Evolutionary conservation across 129 eudicot species (phyloP), one percentile per base, ranked within the genome.

Genomic region (Ambrosia artemisiifolia): DNA sequence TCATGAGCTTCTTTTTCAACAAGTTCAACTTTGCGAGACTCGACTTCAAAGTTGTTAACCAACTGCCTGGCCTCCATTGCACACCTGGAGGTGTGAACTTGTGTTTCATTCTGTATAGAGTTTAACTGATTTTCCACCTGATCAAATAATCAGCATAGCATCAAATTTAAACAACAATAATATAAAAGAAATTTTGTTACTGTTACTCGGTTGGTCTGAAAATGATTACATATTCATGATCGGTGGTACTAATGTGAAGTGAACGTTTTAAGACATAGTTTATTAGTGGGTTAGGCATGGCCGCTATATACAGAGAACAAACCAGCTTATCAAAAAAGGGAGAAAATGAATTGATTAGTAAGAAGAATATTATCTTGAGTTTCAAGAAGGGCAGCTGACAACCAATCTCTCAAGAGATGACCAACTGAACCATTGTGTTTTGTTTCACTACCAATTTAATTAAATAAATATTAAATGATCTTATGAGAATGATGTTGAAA

Each of bases 1-100:
- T 93, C 87, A 47, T 43, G 62, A 40, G 96, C 95, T 74, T 93
- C 98, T 53, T 72, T 83, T 90, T 90, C 98, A 32, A 84, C 75
- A 44, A 20, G 60, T 42, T 73, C 85, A 79, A 90, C 69, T 56
- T 84, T 82, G 32, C 44, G 84, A 50, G 88, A 74, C 70, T 90
- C 88, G 40, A 80, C 78, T 70, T 90, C 88, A 53, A 82, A 72
- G 40, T 74, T 87, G 18, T 79, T 84, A 16, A 57, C 74, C 77
- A 90, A 69, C 65, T 78, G 86, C 63, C 80, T 57, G 50, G 89
- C 96, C 78, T 93, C 95, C 67, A 77, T 67, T 36, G 82, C 80
- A 73, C 95, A 87, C 74, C 81, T 75, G 8, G 91, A 87, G 6
- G 74, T 74, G 75, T 82, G 75, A 53, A 82, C 95, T 62, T 89